Percentiles rank a stretch among this genome's conserved stretches.
Evolutionary conservation across 2,329 filamentous ascomycete genomes (phyloP).

Genomic region (Fusarium paranaense): DNA sequence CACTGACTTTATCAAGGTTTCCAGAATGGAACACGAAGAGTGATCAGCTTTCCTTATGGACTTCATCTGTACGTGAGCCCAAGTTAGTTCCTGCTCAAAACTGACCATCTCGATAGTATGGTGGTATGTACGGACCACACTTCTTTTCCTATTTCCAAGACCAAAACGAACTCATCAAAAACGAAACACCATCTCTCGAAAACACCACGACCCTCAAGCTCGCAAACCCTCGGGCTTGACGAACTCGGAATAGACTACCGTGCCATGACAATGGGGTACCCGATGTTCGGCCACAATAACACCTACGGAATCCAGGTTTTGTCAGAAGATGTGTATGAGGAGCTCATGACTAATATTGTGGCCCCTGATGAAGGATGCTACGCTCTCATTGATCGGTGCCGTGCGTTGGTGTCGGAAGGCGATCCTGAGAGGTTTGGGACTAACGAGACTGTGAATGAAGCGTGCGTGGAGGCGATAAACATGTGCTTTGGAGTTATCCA

Average conservation of each 20-base stretch:
- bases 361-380: slow-evolving; percentile 57
- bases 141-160: slow-evolving; percentile 66
- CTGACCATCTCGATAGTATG: slow-evolving; percentile 54
- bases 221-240: slow-evolving; percentile 70
- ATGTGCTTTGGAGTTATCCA: slow-evolving; percentile 31
- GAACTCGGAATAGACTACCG: slow-evolving; percentile 75
- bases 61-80: slow-evolving; percentile 59
- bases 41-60: slow-evolving; percentile 70
- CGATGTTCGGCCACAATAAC: slow-evolving; percentile 69
- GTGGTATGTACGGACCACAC: slow-evolving; percentile 73
- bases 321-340: slow-evolving; percentile 53
- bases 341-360: slow-evolving; percentile 15
- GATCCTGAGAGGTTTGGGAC: slow-evolving; percentile 56
- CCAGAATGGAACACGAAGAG: slow-evolving; percentile 63
- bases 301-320: slow-evolving; percentile 72
- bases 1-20: slow-evolving; percentile 52
- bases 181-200: slow-evolving; percentile 37
- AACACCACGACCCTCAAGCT: slow-evolving; percentile 62
- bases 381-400: slow-evolving; percentile 63
- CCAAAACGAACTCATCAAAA: slow-evolving; percentile 63
- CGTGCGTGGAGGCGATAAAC: slow-evolving; percentile 63
- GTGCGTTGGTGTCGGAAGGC: slow-evolving; percentile 41
- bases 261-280: slow-evolving; percentile 66
- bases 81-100: background rate
- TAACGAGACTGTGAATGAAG: slow-evolving; percentile 51